Base-by-base conservation (phyloP, 805 yeast species). In the Vanderwaltozyma verrucispora region DNA sequence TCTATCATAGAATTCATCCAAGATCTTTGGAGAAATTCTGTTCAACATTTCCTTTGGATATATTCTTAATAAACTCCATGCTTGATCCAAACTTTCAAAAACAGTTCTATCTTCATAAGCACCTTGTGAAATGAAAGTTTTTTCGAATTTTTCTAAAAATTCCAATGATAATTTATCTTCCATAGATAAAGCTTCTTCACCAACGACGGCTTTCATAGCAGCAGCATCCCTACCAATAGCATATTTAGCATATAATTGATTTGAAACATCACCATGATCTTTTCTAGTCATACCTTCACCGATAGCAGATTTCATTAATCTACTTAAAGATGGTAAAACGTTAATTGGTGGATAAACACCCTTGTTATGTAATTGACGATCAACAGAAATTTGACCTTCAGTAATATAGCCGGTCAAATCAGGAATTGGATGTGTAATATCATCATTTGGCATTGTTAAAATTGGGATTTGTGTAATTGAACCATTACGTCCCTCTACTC, bases 181-280 rank as follows among this genome's bases (percentile, higher is more conserved):
- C 47, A 85, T 85, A 25, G 96, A 87, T 57, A 92, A 72, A 26
- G 99, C 98, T 67, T 92, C 99, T 67, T 92, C 99, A 77, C 99
- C 99, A 53, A 92, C 99, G 50, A 92, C 99, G 12, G 98, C 95
- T 70, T 92, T 92, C 99, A 92, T 92, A 52, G 98, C 96, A 35
- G 98, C 98, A 20, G 99, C 99, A 67, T 92, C 99, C 69, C 88
- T 84, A 73, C 99, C 99, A 69, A 92, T 94, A 47, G 99, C 99
- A 63, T 92, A 92, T 67, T 92, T 92, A 55, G 99, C 99, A 61
- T 92, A 92, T 59, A 92, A 75, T 73, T 92, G 99, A 72, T 92
- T 92, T 23, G 97, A 89, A 44, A 92, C 98, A 70, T 92, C 99
- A 68, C 97, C 95, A 60, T 92, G 99, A 64, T 92, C 99, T 68